Conservation (phyloP, 768 basidiomycete species). For the Filobasidium wieringae region DNA sequence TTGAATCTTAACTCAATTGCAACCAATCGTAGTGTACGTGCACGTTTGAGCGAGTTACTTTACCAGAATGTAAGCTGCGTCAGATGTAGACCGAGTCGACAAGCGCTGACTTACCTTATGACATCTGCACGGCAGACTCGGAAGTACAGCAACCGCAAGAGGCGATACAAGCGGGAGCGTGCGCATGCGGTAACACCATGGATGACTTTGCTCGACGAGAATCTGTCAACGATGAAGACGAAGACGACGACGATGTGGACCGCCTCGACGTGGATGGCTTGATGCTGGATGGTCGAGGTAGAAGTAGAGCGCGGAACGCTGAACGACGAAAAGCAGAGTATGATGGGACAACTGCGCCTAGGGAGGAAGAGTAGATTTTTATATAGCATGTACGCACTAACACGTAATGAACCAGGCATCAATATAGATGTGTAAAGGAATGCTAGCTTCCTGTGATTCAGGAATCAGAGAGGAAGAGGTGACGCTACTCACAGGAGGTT, state of each 20-base stretch:
- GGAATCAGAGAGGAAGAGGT: too few species aligned
- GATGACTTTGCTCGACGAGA: constrained; percentile 11
- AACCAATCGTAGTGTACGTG: constrained; percentile 9
- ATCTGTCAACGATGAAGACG: background rate
- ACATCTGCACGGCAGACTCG: constrained; percentile 2
- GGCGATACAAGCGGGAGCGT: background rate
- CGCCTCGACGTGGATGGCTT: constrained; percentile 11
- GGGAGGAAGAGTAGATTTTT: background rate
- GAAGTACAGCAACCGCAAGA: constrained; percentile 2
- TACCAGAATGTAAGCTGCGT: constrained; percentile 12
- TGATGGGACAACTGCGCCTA: background rate
- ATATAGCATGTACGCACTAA: too few species aligned
- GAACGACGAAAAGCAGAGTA: constrained; percentile 13
- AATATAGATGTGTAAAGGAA: too few species aligned
- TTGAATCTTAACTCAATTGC: background rate
- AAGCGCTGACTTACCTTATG: background rate
- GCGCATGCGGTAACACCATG: constrained; percentile 15
- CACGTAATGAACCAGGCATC: too few species aligned
- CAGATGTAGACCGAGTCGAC: background rate
- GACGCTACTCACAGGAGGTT: too few species aligned
- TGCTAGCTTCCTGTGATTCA: too few species aligned
- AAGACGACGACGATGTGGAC: constrained; percentile 13
- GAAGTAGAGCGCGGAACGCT: constrained; percentile 1
- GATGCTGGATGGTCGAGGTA: constrained; percentile 1
- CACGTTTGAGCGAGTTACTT: constrained; percentile 11